Conservation (phyloP, 2,329 filamentous ascomycete species). For the Hypoxylon sp. region DNA sequence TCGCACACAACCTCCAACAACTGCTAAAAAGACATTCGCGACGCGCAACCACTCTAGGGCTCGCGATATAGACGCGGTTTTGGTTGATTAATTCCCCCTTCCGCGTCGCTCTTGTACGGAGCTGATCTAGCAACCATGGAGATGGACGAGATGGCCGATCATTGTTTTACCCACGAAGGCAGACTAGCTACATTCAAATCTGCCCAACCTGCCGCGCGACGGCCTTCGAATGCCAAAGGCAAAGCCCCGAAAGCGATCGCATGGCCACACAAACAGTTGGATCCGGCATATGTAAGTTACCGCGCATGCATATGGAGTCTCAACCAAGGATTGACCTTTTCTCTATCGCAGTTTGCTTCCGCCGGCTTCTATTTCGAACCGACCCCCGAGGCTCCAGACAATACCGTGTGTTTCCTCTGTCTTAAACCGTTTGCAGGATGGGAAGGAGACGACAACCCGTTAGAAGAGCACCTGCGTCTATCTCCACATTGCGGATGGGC, state of each 20-base stretch:
- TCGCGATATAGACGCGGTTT: slow-evolving; percentile 11
- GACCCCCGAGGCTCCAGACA: slow-evolving; percentile 79
- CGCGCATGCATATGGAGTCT: slow-evolving; percentile 3
- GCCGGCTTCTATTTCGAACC: slow-evolving; percentile 94
- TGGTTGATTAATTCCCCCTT: slow-evolving; percentile 4
- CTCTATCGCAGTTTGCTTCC: slow-evolving; percentile 75
- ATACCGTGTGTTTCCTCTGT: slow-evolving; percentile 91
- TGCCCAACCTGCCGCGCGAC: slow-evolving; percentile 71
- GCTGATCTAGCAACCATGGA: slow-evolving; percentile 42
- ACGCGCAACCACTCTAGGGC: slow-evolving; percentile 21
- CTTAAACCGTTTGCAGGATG: slow-evolving; percentile 87
- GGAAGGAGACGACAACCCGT: slow-evolving; percentile 86
- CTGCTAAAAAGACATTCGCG: neutral
- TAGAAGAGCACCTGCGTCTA: slow-evolving; percentile 87
- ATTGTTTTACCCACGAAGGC: slow-evolving; percentile 74
- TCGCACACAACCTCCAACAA: neutral
- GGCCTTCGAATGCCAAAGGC: slow-evolving; percentile 74
- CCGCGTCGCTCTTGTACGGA: neutral
- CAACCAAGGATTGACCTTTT: slow-evolving; percentile 29
- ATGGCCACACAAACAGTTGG: slow-evolving; percentile 83
- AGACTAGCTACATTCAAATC: slow-evolving; percentile 84
- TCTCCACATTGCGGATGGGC: slow-evolving; percentile 89
- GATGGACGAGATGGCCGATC: slow-evolving; percentile 55
- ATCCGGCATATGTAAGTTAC: slow-evolving; percentile 70
- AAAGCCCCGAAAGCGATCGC: slow-evolving; percentile 67